Conservation (phyloP, 495 filamentous ascomycete species). For the Aspergillus sparsus region DNA sequence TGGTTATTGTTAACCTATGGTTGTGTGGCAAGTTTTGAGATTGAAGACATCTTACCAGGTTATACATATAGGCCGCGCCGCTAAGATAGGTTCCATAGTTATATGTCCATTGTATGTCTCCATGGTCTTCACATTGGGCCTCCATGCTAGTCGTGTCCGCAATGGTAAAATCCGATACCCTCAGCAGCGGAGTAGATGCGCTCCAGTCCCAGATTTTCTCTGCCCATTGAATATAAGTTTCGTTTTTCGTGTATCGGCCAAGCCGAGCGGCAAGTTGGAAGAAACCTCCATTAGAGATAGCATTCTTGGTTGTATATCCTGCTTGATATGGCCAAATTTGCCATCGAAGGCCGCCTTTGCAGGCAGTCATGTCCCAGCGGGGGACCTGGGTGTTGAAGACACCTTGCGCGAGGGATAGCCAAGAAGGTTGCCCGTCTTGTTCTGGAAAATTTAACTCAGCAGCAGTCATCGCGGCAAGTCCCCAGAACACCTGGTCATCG, state of each 20-base stretch:
- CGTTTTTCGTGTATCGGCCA: slow-evolving; percentile 71
- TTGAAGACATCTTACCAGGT: slow-evolving; percentile 48
- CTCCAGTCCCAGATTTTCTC: slow-evolving; percentile 73
- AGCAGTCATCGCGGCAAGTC: slow-evolving; percentile 68
- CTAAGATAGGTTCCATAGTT: slow-evolving; percentile 72
- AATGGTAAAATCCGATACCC: slow-evolving; percentile 52
- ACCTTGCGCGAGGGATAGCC: slow-evolving; percentile 60
- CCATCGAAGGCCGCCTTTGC: slow-evolving; percentile 80
- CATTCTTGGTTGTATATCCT: slow-evolving; percentile 81
- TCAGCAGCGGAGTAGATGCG: slow-evolving; percentile 54
- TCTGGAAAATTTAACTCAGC: slow-evolving; percentile 74
- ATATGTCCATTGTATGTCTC: slow-evolving; percentile 72
- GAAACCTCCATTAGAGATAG: slow-evolving; percentile 74
- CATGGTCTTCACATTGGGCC: slow-evolving; percentile 58
- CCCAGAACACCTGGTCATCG: slow-evolving; percentile 84
- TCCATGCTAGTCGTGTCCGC: slow-evolving; percentile 66
- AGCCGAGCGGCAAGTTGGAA: slow-evolving; percentile 82
- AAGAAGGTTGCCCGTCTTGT: slow-evolving; percentile 55
- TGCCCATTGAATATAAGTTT: slow-evolving; percentile 76
- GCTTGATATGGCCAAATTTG: slow-evolving; percentile 80
- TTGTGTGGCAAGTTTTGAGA: neutral
- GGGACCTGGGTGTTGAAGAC: slow-evolving; percentile 66
- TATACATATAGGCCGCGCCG: slow-evolving; percentile 78
- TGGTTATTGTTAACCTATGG: slow-evolving; percentile 27
- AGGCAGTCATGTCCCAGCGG: slow-evolving; percentile 68